phyloP scores from a whole-genome alignment of 2,329 filamentous ascomycete species.

The Fusarium concolor region DNA sequence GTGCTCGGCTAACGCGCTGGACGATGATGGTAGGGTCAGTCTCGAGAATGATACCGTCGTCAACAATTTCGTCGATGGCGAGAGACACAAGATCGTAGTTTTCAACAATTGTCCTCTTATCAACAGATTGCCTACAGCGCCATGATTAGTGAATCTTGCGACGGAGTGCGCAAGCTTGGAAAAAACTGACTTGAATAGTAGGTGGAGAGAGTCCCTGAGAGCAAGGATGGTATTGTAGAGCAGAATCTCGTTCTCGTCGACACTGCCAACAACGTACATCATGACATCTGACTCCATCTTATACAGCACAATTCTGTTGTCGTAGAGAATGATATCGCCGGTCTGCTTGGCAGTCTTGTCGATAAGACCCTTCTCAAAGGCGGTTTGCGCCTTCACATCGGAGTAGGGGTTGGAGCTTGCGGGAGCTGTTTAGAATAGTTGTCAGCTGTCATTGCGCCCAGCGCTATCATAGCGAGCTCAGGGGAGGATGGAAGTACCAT shows the following conservation, averaged over 20 bases:
- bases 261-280: slow-evolving; percentile 89
- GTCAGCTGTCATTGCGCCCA: slow-evolving; percentile 46
- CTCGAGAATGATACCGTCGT: slow-evolving; percentile 96
- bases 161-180: neutral
- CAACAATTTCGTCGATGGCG: slow-evolving; percentile 93
- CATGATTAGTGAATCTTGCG: slow-evolving; percentile 12
- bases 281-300: slow-evolving; percentile 98
- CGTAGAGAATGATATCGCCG: slow-evolving; percentile 96
- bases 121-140: slow-evolving; percentile 81
- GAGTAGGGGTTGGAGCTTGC: slow-evolving; percentile 80
- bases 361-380: slow-evolving; percentile 94
- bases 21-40: slow-evolving; percentile 96
- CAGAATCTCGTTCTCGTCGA: slow-evolving; percentile 96
- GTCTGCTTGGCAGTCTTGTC: slow-evolving; percentile 97
- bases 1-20: slow-evolving; percentile 90
- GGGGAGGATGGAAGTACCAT: slow-evolving; percentile 47
- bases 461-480: slow-evolving; percentile 27
- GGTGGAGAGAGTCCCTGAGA: slow-evolving; percentile 88
- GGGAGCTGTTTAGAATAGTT: slow-evolving; percentile 43
- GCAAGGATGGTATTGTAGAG: slow-evolving; percentile 94
- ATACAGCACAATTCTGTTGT: slow-evolving; percentile 95
- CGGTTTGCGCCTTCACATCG: slow-evolving; percentile 91
- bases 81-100: slow-evolving; percentile 98
- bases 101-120: slow-evolving; percentile 97
- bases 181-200: slow-evolving; percentile 83